Conservation (phyloP, 768 basidiomycete species). For the Rubroboletus pulcherrimus region DNA sequence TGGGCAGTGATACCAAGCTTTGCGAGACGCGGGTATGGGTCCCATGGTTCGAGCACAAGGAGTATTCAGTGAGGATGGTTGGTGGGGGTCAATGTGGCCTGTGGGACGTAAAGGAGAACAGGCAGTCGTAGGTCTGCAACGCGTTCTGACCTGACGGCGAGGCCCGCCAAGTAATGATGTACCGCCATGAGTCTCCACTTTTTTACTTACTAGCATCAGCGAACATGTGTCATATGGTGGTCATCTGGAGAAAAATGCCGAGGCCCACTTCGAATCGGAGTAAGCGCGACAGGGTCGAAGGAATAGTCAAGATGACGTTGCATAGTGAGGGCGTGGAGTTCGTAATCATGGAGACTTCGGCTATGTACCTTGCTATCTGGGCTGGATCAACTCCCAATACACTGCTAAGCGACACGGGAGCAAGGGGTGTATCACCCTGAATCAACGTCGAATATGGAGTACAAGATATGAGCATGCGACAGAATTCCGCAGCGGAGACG, state of each 20-base stretch:
- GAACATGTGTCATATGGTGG: not conserved
- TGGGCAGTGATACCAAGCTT: constrained; percentile 3
- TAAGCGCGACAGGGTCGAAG: too few species aligned
- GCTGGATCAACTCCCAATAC: too few species aligned
- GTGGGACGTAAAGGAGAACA: constrained; percentile 19
- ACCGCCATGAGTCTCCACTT: not conserved
- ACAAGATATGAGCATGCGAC: not conserved
- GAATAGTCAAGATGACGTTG: too few species aligned
- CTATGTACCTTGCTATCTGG: too few species aligned
- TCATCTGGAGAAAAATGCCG: not conserved
- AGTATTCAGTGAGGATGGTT: constrained; percentile 16
- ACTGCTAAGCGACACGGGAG: not conserved
- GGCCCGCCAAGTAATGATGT: not conserved
- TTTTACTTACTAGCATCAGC: not conserved
- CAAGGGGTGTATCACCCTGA: not conserved
- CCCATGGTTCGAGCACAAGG: constrained; percentile 20
- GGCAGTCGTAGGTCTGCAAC: constrained; percentile 1
- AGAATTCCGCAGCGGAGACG: not conserved
- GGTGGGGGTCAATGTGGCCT: constrained; percentile 1
- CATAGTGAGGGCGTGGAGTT: too few species aligned
- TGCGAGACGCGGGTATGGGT: constrained; percentile 21
- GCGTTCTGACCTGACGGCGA: not conserved
- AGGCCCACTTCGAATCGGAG: not conserved
- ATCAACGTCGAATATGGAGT: not conserved
- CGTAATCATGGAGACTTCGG: too few species aligned